Conservation (phyloP, 148 eudicot genomes). For the Selenicereus undatus region DNA sequence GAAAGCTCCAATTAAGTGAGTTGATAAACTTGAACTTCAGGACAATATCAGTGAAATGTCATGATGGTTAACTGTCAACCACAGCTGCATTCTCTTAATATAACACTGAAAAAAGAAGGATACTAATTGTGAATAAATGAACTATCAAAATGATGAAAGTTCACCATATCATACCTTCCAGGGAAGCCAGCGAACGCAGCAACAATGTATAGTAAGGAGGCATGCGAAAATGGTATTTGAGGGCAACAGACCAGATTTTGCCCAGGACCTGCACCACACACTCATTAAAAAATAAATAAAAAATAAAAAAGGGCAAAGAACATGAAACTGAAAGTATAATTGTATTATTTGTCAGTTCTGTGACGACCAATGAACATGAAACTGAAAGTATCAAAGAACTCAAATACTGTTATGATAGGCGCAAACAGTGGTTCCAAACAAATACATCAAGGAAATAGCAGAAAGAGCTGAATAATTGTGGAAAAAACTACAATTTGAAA, state of each 20-base stretch:
- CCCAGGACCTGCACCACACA: slow-evolving; percentile 69
- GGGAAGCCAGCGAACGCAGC: slow-evolving; percentile 91
- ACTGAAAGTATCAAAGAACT: neutral
- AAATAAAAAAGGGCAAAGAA: neutral
- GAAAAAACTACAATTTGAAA: neutral
- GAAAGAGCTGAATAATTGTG: neutral
- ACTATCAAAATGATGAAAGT: neutral
- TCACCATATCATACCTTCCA: slow-evolving; percentile 60
- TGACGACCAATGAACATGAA: neutral
- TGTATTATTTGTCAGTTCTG: neutral
- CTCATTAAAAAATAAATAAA: neutral
- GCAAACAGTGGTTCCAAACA: neutral
- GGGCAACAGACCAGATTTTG: slow-evolving; percentile 78
- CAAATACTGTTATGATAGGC: neutral
- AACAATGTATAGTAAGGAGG: slow-evolving; percentile 86
- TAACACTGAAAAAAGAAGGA: neutral
- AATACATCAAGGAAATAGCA: neutral
- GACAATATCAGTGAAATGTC: too few relatives aligned
- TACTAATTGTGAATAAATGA: too few relatives aligned
- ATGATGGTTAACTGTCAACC: neutral
- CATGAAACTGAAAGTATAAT: neutral
- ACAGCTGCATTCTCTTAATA: neutral
- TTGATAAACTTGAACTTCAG: neutral
- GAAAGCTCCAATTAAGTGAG: neutral
- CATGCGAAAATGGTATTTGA: slow-evolving; percentile 89